phyloP scores from a whole-genome alignment of 2,329 filamentous ascomycete genomes.

The Calonectria naviculata region DNA sequence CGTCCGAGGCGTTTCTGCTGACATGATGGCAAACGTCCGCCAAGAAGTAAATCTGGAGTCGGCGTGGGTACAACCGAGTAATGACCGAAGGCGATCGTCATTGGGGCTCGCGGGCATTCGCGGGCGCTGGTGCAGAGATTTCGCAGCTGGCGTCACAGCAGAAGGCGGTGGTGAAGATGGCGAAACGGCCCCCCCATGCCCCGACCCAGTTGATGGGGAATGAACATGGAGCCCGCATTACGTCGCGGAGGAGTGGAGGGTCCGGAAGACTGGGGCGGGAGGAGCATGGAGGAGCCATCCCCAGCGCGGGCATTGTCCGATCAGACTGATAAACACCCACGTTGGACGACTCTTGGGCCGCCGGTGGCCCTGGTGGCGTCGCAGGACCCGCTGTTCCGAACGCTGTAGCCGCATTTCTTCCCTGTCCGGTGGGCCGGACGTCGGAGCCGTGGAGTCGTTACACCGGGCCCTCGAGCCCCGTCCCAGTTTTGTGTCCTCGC shows the following conservation, averaged over 20 bases:
- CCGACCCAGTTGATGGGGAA: background rate
- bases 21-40: background rate
- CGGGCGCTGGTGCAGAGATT: background rate
- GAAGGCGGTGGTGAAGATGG: no score
- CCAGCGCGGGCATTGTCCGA: background rate
- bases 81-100: constrained; percentile 1
- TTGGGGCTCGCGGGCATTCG: no score
- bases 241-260: background rate
- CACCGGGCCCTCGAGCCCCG: background rate
- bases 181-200: no score
- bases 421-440: background rate
- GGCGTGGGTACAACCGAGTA: background rate
- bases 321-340: background rate
- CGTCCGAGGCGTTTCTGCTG: background rate
- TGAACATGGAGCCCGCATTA: no score
- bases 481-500: background rate
- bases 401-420: background rate
- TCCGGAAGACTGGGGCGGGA: background rate
- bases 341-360: background rate
- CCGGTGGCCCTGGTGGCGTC: background rate
- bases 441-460: background rate
- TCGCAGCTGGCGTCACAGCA: background rate
- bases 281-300: no score
- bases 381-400: background rate
- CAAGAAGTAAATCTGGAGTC: background rate